Evolutionary conservation across 1,284 basidiomycete species (phyloP), one percentile per base, ranked within the genome.

Genomic region (Uromyces viciae-fabae): DNA sequence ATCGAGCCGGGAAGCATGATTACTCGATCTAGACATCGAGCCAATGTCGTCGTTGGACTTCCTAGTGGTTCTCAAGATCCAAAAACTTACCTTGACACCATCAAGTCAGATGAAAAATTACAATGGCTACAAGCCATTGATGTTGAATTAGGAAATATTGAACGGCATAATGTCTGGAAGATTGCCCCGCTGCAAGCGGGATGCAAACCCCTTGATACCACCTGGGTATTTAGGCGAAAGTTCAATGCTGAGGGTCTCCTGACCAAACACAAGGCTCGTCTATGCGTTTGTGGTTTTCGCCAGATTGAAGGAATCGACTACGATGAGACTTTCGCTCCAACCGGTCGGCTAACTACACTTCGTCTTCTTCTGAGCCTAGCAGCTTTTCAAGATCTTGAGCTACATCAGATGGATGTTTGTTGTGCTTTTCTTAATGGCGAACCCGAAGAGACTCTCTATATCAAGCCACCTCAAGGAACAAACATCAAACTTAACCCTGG

Each of bases 261-360:
- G 9, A 19, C 31, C 3, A 74, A 56, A 62, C 46, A 64, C 60
- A 76, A 64, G 31, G 75, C 75, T 15, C 5, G 60, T 8, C 25
- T 64, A 9, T 76, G 75, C 33, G 60, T 60, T 3, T 38, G 42
- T 19, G 58, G 75, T 52, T 76, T 76, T 28, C 38, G 22, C n/a
- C 52, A 75, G 36, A 43, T 40, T 8, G 54, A 75, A 40, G 73
- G 73, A 42, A 17, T 40, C 17, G 75, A 76, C 38, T 76, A 76
- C 40, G 25, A 76, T 25, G 19, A 68, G 3, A 68, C 62, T 8
- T 77, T 68, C 54, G 22, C 75, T 66, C 62, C 75, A 2, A 77
- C 75, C 22, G 75, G 75, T 38, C 19, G 62, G 25, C 36, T 46
- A 4, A 25, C 75, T 19, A 36, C 75, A 1, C 42, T 77, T 4